phyloP scores from a whole-genome alignment of 129 eudicot genomes.

The Saussurea involucrata region DNA sequence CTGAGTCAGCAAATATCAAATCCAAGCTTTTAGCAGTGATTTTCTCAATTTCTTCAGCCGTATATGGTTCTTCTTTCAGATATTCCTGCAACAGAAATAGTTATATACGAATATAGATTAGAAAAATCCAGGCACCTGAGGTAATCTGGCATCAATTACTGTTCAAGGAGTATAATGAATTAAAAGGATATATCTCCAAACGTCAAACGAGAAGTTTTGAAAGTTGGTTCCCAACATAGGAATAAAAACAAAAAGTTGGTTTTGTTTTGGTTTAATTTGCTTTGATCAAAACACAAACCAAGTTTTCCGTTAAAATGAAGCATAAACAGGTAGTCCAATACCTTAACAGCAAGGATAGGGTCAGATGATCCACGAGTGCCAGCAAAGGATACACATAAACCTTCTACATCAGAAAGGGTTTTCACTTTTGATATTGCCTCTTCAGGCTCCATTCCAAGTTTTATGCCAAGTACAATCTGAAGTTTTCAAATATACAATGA shows the following conservation, averaged over 20 bases:
- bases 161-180: background rate
- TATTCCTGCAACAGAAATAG: slow-evolving; percentile 31
- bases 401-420: slow-evolving; percentile 96
- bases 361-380: slow-evolving; percentile 74
- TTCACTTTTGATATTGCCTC: slow-evolving; percentile 72
- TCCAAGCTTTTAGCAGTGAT: slow-evolving; percentile 50
- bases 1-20: slow-evolving; percentile 52
- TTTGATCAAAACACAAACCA: background rate
- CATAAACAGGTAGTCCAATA: slow-evolving; percentile 17
- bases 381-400: slow-evolving; percentile 72
- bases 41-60: slow-evolving; percentile 63
- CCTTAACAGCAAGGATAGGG: slow-evolving; percentile 92
- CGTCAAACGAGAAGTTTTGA: background rate
- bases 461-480: slow-evolving; percentile 86
- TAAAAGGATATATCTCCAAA: background rate
- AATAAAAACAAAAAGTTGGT: background rate
- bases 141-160: background rate
- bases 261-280: background rate
- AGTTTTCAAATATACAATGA: background rate
- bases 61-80: slow-evolving; percentile 72
- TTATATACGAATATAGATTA: background rate
- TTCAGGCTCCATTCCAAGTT: slow-evolving; percentile 77
- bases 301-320: background rate
- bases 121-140: background rate
- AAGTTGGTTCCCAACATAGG: background rate